These are phyloP conservation scores for Coniochaeta pulveracea DNA, from an alignment of 2,329 filamentous ascomycete genomes.

Conservation along the genomic window DNA sequence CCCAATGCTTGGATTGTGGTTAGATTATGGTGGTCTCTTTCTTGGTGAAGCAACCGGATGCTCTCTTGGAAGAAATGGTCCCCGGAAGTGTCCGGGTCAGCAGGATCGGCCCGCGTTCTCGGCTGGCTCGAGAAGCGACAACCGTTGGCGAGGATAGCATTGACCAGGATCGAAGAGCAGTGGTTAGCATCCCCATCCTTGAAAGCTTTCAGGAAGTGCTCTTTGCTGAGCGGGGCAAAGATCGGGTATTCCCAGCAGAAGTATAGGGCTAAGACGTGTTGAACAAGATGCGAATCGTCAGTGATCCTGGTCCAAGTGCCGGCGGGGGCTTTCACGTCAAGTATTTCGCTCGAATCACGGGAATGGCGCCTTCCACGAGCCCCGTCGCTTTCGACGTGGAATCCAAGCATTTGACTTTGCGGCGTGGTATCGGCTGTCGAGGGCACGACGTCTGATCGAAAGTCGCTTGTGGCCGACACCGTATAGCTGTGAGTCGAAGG, in stretches of 20 bases:
- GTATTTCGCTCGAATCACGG: constrained; percentile 29
- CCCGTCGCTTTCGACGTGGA: background rate
- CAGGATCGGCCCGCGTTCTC: constrained; percentile 47
- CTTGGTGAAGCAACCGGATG: constrained; percentile 45
- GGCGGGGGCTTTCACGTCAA: constrained; percentile 28
- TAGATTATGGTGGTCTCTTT: constrained; percentile 47
- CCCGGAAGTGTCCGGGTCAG: constrained; percentile 53
- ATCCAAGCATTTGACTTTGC: background rate
- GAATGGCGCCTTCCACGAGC: constrained; percentile 36
- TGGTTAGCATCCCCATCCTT: constrained; percentile 46
- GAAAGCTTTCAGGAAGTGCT: constrained; percentile 59
- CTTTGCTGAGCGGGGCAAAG: constrained; percentile 60
- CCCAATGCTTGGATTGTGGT: constrained; percentile 66
- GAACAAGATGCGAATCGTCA: constrained; percentile 42
- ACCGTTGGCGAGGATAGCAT: constrained; percentile 52
- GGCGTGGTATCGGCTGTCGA: constrained; percentile 26
- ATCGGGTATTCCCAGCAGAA: constrained; percentile 70
- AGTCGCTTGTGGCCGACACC: constrained; percentile 26
- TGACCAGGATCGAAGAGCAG: constrained; percentile 56
- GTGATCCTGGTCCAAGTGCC: constrained; percentile 52
- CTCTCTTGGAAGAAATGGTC: constrained; percentile 67
- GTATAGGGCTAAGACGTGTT: constrained; percentile 54
- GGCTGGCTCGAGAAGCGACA: constrained; percentile 58
- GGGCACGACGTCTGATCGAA: constrained; percentile 33
- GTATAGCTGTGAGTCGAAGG: constrained; percentile 32